Conservation (phyloP, 495 filamentous ascomycete species). For the Neurospora sp. region DNA sequence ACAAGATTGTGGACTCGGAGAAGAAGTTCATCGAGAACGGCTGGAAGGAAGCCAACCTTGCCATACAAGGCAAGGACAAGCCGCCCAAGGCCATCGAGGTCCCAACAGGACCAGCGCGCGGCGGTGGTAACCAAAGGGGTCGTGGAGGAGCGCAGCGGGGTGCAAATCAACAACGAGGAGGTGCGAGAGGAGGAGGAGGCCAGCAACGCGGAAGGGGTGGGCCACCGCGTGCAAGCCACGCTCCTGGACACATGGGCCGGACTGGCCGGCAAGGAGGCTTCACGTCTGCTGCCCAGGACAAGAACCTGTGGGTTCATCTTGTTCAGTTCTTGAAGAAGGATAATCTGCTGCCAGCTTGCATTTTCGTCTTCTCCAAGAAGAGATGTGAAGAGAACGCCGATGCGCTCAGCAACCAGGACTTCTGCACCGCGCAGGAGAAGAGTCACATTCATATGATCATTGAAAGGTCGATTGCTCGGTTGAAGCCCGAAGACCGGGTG, state of each 20-base stretch:
- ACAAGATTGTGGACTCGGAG: constrained; percentile 87
- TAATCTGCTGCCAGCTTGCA: constrained; percentile 78
- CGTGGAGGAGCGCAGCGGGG: constrained; percentile 45
- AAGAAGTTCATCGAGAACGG: constrained; percentile 83
- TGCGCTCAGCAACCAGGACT: constrained; percentile 87
- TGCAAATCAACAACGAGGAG: constrained; percentile 41
- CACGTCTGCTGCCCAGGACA: constrained; percentile 83
- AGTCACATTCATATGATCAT: constrained; percentile 96
- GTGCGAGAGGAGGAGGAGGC: constrained; percentile 47
- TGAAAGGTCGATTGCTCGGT: constrained; percentile 83
- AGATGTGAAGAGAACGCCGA: constrained; percentile 95
- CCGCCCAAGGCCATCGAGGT: constrained; percentile 44
- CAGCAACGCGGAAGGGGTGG: constrained; percentile 49
- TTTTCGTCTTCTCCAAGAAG: constrained; percentile 98
- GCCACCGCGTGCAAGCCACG: constrained; percentile 45
- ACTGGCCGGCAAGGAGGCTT: constrained; percentile 73
- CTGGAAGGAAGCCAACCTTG: constrained; percentile 88
- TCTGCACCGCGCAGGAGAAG: constrained; percentile 84
- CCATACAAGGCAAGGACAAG: constrained; percentile 75
- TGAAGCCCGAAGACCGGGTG: constrained; percentile 81
- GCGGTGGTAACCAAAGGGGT: constrained; percentile 43
- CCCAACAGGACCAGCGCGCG: constrained; percentile 31
- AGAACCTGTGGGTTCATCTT: constrained; percentile 92
- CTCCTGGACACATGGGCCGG: constrained; percentile 74
- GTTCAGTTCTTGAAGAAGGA: constrained; percentile 84